Base-by-base conservation (phyloP, 108 stramenopile species). In the Mediolabrus comicus region DNA sequence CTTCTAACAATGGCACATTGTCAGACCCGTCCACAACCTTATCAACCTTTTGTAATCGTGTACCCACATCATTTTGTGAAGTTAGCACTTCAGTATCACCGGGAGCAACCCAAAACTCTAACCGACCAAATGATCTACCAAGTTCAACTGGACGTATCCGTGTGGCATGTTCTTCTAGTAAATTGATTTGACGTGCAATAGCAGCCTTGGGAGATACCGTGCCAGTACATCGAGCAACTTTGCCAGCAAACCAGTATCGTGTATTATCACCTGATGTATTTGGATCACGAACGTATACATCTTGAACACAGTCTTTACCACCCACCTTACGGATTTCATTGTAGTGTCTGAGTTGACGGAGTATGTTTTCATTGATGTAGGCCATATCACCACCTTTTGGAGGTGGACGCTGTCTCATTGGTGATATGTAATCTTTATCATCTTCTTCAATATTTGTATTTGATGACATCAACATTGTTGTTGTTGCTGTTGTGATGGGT, bases 321-420 rank as follows among this genome's bases (percentile, higher is more conserved):
- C 81, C 81, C 11, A 65, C 72, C 26, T 62, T 57, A 6, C 72
- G 69, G 39, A 82, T 82, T 9, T 58, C 46, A 14, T 66, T 58
- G 58, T 74, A 82, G 36, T 43, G 30, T 49, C 53, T 27, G 29
- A 67, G 27, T 58, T 77, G 76, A 13, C 81, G 65, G 14, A 68
- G 24, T 14, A 82, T 78, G 27, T 82, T 82, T 39, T 72, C 58
- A 49, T 66, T 58, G 17, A 61, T 69, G 36, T 82, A 82, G 1
- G 81, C 74, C 3, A 82, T 59, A 36, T 77, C 77, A 36, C 83
- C 82, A 19, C 82, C 82, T 52, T 71, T 62, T 19, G 82, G 82
- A 34, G 32, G 53, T 1, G 77, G 67, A 26, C 76, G 67, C 39
- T 77, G 57, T 57, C 76, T 36, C 76, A 77, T 77, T 12, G 76